Conservation (phyloP, 1,284 basidiomycete species). For the Ceratobasidium sp. region DNA sequence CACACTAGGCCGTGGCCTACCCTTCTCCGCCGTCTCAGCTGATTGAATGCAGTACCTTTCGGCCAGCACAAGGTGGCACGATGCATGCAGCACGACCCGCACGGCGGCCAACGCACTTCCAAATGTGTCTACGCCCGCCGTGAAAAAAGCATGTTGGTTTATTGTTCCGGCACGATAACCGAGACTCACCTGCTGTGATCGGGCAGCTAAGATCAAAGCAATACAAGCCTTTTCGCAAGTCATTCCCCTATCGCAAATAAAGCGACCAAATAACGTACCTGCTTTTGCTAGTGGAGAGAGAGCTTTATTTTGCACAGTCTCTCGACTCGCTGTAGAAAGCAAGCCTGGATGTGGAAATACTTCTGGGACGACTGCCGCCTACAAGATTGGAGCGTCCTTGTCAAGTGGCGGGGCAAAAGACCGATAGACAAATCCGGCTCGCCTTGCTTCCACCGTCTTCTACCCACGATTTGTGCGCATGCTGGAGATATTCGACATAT, state of each 20-base stretch:
- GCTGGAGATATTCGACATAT: conserved; percentile 54
- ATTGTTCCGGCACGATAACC: neutral
- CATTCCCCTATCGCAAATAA: conserved; percentile 21
- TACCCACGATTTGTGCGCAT: conserved; percentile 55
- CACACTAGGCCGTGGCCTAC: conserved; percentile 22
- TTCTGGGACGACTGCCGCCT: conserved; percentile 56
- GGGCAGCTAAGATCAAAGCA: conserved; percentile 57
- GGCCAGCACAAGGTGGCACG: conserved; percentile 45
- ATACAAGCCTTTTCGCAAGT: conserved; percentile 52
- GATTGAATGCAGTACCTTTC: conserved; percentile 13
- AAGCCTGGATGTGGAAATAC: conserved; percentile 53
- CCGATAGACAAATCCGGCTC: neutral
- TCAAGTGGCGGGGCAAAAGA: neutral
- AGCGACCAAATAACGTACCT: conserved; percentile 49
- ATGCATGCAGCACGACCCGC: conserved; percentile 53
- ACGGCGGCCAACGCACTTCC: conserved; percentile 53
- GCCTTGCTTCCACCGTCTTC: conserved; percentile 55
- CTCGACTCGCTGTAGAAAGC: conserved; percentile 32
- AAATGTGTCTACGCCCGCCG: conserved; percentile 53
- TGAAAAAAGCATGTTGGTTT: neutral
- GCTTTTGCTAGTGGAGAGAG: conserved; percentile 53
- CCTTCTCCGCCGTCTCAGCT: neutral
- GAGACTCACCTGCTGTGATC: conserved; percentile 52
- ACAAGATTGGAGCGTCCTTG: neutral
- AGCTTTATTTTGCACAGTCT: conserved; percentile 16